Base-by-base conservation (phyloP, 257 asterid species). In the Penstemon davidsonii region DNA sequence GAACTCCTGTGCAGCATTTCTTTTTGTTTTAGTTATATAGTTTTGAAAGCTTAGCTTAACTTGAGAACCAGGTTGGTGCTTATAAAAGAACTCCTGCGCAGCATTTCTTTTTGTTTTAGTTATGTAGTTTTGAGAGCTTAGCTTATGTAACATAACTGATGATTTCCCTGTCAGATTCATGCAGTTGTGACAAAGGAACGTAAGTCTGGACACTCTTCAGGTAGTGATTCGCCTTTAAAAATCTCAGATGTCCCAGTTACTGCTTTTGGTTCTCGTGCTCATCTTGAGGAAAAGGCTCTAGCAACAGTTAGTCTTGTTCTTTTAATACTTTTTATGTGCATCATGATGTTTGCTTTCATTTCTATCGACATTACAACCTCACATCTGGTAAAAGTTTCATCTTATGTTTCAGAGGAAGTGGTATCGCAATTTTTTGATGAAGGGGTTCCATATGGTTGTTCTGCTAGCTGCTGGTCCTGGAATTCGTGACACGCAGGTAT, bases 211-310 rank as follows among this genome's bases (percentile, higher is more conserved):
- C 89, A 75, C 72, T 80, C 96, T 66, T 74, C 80, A 12, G 78
- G 80, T 65, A 69, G 80, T 73, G 89, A 84, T 78, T 73, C 77
- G 54, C 78, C 79, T 67, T 61, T 75, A 69, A 89, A 73, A 75
- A 85, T 89, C 71, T 83, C 98, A 55, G 93, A 87, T 61, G 75
- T 91, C 67, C 90, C 95, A 5, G 69, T 89, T 69, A 93, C 88
- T 74, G 96, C 92, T 80, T 87, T 94, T 73, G 99, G 99, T 65
- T 94, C 99, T 63, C 99, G 99, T 75, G 99, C 99, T 81, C 99
- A 94, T 84, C 96, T 94, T 43, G 99, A 91, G 86, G 95, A 91
- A 79, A 86, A 86, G 84, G 99, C 97, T 76, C 73, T 94, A 69
- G 91, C 99, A 71, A 79, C 99, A 76, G 99, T 94, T 81, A 78